A percentile compares a stretch with the other conserved stretches of the same genome.
phyloP scores from a whole-genome alignment of 2,329 filamentous ascomycete species.

The Fusarium cyanostomum region DNA sequence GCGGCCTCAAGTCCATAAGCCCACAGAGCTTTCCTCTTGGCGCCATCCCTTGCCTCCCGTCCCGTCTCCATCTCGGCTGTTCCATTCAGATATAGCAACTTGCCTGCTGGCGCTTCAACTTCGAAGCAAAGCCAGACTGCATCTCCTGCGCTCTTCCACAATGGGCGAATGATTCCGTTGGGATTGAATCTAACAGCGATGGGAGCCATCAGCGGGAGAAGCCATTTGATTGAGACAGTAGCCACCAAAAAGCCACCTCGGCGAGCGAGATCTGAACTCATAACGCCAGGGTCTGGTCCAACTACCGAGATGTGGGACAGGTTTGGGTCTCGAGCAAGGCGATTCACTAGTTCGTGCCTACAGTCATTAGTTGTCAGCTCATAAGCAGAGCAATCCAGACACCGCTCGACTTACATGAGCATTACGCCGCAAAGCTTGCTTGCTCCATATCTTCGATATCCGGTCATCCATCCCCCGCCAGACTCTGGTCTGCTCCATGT shows the following conservation, averaged over 20 bases:
- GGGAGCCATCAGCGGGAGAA: conserved; percentile 39
- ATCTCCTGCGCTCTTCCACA: conserved; percentile 48
- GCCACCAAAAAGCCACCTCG: conserved; percentile 39
- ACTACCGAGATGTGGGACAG: conserved; percentile 49
- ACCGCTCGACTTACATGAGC: conserved; percentile 44
- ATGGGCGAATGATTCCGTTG: conserved; percentile 45
- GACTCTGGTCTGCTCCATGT: conserved; percentile 47
- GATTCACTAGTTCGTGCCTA: conserved; percentile 49
- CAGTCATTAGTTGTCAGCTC: conserved; percentile 9
- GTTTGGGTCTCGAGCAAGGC: conserved; percentile 47
- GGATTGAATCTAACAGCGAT: conserved; percentile 40
- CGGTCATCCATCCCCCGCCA: conserved; percentile 41
- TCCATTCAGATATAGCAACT: conserved; percentile 49
- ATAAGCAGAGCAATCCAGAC: background rate
- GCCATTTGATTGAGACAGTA: conserved; percentile 34
- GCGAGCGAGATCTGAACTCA: conserved; percentile 47
- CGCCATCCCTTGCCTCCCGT: conserved; percentile 44
- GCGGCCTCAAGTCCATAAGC: conserved; percentile 42
- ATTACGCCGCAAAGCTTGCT: conserved; percentile 51
- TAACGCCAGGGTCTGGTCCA: conserved; percentile 52
- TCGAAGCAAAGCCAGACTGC: conserved; percentile 46
- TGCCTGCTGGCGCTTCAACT: conserved; percentile 39
- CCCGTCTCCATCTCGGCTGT: conserved; percentile 41
- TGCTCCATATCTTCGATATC: conserved; percentile 51
- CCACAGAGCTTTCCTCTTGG: conserved; percentile 47